phyloP scores from a whole-genome alignment of 2,329 filamentous ascomycete species.

The Berkeleyomyces basicola region DNA sequence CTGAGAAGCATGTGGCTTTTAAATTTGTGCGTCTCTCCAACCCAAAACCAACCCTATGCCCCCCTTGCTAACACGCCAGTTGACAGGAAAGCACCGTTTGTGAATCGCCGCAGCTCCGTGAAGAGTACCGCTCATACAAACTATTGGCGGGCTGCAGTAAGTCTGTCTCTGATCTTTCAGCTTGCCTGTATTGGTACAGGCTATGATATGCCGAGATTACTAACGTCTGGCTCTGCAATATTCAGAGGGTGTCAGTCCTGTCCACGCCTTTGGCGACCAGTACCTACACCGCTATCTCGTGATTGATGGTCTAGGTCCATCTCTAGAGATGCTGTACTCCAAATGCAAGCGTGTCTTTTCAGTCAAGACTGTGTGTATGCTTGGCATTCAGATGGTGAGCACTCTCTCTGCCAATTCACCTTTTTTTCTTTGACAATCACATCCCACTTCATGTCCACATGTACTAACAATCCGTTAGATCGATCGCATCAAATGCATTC shows the following conservation, averaged over 20 bases:
- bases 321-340: slow-evolving; percentile 11
- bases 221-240: background rate
- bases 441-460: background rate
- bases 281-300: slow-evolving; percentile 11
- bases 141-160: slow-evolving; percentile 7
- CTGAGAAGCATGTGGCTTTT: slow-evolving; percentile 1
- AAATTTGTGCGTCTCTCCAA: slow-evolving; percentile 7
- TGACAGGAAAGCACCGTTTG: slow-evolving; percentile 4
- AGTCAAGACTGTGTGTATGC: slow-evolving; percentile 9
- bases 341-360: slow-evolving; percentile 10
- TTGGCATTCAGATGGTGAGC: slow-evolving; percentile 12
- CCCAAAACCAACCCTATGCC: background rate
- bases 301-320: slow-evolving; percentile 9
- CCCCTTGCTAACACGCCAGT: background rate
- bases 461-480: background rate
- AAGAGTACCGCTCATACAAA: slow-evolving; percentile 12
- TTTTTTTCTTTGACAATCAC: background rate
- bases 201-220: background rate
- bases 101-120: slow-evolving; percentile 10
- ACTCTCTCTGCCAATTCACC: background rate
- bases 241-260: slow-evolving; percentile 7
- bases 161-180: background rate
- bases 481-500: slow-evolving; percentile 8
- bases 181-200: background rate
- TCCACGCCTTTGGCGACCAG: slow-evolving; percentile 7